phyloP scores from a whole-genome alignment of 805 yeast species.

The Saccharomycodes ludwigii region DNA sequence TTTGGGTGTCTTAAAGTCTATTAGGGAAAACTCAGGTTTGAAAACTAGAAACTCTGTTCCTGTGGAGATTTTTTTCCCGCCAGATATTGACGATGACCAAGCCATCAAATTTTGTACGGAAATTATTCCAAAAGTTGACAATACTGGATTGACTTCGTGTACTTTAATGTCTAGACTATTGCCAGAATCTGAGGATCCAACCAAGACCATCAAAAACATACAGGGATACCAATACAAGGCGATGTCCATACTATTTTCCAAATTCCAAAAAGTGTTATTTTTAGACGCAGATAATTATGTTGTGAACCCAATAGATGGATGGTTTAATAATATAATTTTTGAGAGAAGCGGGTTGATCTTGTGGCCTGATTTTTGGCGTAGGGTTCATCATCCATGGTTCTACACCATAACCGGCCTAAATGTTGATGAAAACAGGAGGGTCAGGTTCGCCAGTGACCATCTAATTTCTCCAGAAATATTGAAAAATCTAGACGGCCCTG shows the following conservation, averaged over 20 bases:
- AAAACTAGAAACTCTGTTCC: conserved; percentile 42
- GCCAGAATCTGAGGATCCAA: conserved; percentile 19
- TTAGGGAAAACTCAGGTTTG: conserved; percentile 36
- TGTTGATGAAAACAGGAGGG: conserved; percentile 16
- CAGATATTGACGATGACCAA: conserved; percentile 49
- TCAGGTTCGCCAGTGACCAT: conserved; percentile 14
- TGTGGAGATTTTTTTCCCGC: conserved; percentile 64
- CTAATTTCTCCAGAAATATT: conserved; percentile 11
- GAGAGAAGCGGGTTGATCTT: conserved; percentile 32
- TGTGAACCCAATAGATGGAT: neutral
- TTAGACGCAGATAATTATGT: neutral
- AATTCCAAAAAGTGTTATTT: neutral
- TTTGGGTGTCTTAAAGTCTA: conserved; percentile 46
- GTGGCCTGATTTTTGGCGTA: conserved; percentile 66
- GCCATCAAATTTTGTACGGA: conserved; percentile 46
- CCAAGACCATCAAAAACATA: conserved; percentile 29
- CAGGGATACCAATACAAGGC: conserved; percentile 1
- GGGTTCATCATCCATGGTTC: conserved; percentile 49
- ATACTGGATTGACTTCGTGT: conserved; percentile 31
- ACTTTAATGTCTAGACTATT: conserved; percentile 48
- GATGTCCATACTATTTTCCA: neutral
- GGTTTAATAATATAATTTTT: conserved; percentile 23
- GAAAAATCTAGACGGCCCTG: conserved; percentile 21
- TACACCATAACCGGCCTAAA: conserved; percentile 42
- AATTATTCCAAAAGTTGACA: conserved; percentile 43